A percentile compares a stretch with the other conserved stretches of the same genome.
These are phyloP conservation scores for Epicoccum sorghinum DNA, from an alignment of 2,329 filamentous ascomycete genomes.

Conservation along the genomic window DNA sequence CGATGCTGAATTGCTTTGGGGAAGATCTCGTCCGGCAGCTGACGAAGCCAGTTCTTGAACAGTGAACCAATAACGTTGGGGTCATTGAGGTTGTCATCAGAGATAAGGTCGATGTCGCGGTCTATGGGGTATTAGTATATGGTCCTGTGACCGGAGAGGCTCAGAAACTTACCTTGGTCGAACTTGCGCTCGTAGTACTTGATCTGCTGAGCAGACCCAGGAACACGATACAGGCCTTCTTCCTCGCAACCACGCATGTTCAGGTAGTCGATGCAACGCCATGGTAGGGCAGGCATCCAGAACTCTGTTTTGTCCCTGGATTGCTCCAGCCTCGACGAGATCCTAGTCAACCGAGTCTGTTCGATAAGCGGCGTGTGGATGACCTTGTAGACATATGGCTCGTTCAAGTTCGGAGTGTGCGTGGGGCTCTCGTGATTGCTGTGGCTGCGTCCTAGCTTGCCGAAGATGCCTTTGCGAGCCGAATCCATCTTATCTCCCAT, in stretches of 20 bases:
- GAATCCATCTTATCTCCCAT: constrained; percentile 74
- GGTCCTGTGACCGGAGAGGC: background rate
- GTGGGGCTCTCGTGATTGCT: constrained; percentile 72
- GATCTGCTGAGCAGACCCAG: constrained; percentile 86
- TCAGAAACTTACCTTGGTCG: constrained; percentile 70
- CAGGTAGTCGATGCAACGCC: constrained; percentile 88
- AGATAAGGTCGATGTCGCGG: constrained; percentile 87
- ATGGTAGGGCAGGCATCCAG: constrained; percentile 97
- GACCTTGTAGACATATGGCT: constrained; percentile 82
- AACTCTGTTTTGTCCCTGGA: constrained; percentile 96
- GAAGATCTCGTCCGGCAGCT: constrained; percentile 92
- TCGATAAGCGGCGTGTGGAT: constrained; percentile 86
- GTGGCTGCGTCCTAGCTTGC: constrained; percentile 73
- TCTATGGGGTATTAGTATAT: constrained; percentile 57
- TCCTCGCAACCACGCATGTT: constrained; percentile 95
- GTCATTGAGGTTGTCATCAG: constrained; percentile 86
- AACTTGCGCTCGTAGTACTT: constrained; percentile 94
- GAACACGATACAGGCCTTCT: constrained; percentile 90
- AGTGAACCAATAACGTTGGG: constrained; percentile 96
- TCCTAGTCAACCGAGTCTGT: constrained; percentile 87
- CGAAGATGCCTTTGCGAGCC: constrained; percentile 81
- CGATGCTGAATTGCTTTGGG: constrained; percentile 82
- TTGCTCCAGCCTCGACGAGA: constrained; percentile 85
- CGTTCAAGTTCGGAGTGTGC: constrained; percentile 72
- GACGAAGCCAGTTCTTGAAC: constrained; percentile 94